A percentile compares a stretch with the other conserved stretches of the same genome.
Evolutionary conservation across 345 rosid genomes (phyloP).

Genomic region (Noccaea bulbosa): DNA sequence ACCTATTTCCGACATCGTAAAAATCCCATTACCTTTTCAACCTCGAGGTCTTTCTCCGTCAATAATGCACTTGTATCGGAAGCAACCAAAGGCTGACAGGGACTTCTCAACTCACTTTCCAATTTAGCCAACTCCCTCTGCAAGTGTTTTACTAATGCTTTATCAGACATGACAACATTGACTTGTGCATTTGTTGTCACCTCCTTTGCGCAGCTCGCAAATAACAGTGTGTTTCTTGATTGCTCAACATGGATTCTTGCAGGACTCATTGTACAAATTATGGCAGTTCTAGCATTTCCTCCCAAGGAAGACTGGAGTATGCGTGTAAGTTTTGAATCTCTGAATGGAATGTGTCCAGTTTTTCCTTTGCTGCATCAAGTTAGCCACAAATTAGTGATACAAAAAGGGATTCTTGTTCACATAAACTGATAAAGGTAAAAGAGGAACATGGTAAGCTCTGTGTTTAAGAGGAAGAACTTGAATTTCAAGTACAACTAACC

Average conservation of each 20-base stretch:
- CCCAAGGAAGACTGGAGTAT: conserved; percentile 88
- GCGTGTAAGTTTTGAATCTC: conserved; percentile 94
- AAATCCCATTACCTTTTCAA: conserved; percentile 61
- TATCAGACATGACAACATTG: conserved; percentile 84
- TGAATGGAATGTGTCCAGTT: conserved; percentile 83
- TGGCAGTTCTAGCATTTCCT: conserved; percentile 89
- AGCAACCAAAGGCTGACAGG: conserved; percentile 43
- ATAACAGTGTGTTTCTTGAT: conserved; percentile 85
- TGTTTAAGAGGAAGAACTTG: conserved; percentile 9
- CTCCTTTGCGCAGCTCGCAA: conserved; percentile 94
- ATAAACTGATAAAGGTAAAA: conserved; percentile 7
- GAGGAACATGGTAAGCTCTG: not conserved
- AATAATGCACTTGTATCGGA: conserved; percentile 53
- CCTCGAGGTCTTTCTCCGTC: conserved; percentile 72
- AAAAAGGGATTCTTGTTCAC: not conserved
- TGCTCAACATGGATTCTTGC: conserved; percentile 90
- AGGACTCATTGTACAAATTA: conserved; percentile 93
- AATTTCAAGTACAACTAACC: conserved; percentile 3
- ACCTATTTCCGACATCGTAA: conserved; percentile 4
- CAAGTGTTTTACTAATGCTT: conserved; percentile 82
- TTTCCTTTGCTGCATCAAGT: conserved; percentile 83
- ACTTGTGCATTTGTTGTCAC: conserved; percentile 89
- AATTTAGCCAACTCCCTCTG: conserved; percentile 86
- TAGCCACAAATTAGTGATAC: conserved; percentile 26
- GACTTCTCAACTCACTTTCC: conserved; percentile 68